Conservation (phyloP, 1,284 basidiomycete genomes). For the Ceratobasidium sp. region DNA sequence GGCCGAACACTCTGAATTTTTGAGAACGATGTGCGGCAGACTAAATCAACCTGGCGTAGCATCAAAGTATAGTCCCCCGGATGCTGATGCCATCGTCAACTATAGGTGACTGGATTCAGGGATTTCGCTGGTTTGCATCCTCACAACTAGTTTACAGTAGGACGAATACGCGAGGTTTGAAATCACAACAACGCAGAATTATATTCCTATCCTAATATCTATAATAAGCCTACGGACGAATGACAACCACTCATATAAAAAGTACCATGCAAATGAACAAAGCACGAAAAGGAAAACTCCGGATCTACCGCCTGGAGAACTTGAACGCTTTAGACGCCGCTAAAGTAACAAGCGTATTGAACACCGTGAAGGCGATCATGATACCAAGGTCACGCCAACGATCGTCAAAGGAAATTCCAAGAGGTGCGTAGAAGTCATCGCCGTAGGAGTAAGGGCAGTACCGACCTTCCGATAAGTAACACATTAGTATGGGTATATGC, state of each 20-base stretch:
- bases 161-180: too few relatives aligned
- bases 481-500: neutral
- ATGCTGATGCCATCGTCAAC: too few relatives aligned
- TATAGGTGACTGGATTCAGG: too few relatives aligned
- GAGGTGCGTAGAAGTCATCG: slow-evolving; percentile 73
- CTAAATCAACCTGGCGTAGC: too few relatives aligned
- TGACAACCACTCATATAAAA: slow-evolving; percentile 2
- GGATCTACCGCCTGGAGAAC: slow-evolving; percentile 67
- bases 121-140: too few relatives aligned
- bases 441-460: slow-evolving; percentile 57
- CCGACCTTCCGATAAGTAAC: neutral
- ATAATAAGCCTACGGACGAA: neutral
- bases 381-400: slow-evolving; percentile 82
- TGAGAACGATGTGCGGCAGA: too few relatives aligned
- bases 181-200: too few relatives aligned
- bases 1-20: too few relatives aligned
- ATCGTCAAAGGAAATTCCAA: slow-evolving; percentile 74
- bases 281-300: neutral
- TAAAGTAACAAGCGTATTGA: slow-evolving; percentile 78
- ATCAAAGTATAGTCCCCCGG: too few relatives aligned
- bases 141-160: too few relatives aligned
- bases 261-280: neutral
- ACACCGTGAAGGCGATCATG: slow-evolving; percentile 70
- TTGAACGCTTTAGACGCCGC: slow-evolving; percentile 79
- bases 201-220: too few relatives aligned